Base-by-base conservation (phyloP, 768 basidiomycete genomes). In the Auriculariales sp. region DNA sequence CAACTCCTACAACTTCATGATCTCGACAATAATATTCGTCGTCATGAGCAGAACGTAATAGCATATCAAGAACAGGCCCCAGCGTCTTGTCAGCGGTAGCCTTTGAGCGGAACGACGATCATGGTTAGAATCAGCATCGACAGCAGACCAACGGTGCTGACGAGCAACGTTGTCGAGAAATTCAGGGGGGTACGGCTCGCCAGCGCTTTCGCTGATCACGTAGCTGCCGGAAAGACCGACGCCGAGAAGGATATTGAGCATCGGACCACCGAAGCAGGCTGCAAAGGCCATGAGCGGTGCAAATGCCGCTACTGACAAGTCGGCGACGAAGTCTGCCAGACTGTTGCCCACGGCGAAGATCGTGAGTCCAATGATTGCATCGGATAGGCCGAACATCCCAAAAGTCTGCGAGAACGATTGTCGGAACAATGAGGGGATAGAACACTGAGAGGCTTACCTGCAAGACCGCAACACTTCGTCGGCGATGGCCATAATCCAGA, bases 401-500 rank as follows among this genome's bases (percentile, higher is more conserved):
- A 95, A 83, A 0, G 89, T 83, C 91, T 97, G 55, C 11, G 46
- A 0, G 25, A 57, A 39, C n/a, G n/a, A n/a, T n/a, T n/a, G n/a
- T n/a, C n/a, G n/a, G n/a, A n/a, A n/a, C n/a, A n/a, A 48, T 55
- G 10, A 35, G 19, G n/a, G 6, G 1, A 3, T 56, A n/a, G n/a
- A n/a, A n/a, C n/a, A n/a, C n/a, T n/a, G n/a, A n/a, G n/a, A n/a
- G n/a, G n/a, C 74, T 51, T 39, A 93, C 93, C 69, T 84, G 81
- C 9, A 98, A 73, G 10, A 97, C 81, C 45, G 83, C 75, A 28
- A 98, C 91, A 94, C 91, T 62, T 97, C 93, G 61, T 95, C 92
- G 1, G 93, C 92, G 45, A 98, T 92, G 4, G 86, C 91, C 79
- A 97, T 93, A 57, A 99, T 97, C 94, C 95, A 99, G 6, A 97